Evolutionary conservation across 495 filamentous ascomycete species (phyloP).

Genomic region (Choiromyces venosus): DNA sequence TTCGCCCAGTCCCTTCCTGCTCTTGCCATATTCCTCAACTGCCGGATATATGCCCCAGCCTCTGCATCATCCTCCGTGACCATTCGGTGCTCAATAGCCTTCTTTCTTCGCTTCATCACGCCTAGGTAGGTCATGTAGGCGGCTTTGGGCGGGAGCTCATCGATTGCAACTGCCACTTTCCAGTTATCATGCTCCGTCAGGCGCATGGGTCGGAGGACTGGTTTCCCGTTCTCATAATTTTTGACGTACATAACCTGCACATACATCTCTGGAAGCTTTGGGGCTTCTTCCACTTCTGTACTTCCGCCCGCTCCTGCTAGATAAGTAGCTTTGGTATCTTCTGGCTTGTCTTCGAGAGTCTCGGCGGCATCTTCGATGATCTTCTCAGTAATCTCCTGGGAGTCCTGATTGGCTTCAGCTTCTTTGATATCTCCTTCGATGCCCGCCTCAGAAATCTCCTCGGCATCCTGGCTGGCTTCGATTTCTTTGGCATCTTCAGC

Average conservation of each 20-base stretch:
- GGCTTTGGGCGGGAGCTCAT: slow-evolving; percentile 47
- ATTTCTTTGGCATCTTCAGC: slow-evolving; percentile 24
- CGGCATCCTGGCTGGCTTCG: slow-evolving; percentile 28
- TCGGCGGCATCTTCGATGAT: neutral
- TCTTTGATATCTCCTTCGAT: slow-evolving; percentile 3
- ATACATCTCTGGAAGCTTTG: slow-evolving; percentile 2
- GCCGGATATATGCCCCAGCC: slow-evolving; percentile 29
- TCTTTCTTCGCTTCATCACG: slow-evolving; percentile 35
- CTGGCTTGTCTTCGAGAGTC: neutral
- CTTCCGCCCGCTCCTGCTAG: neutral
- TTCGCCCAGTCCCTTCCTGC: slow-evolving; percentile 27
- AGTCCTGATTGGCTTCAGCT: slow-evolving; percentile 7
- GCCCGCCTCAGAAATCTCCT: slow-evolving; percentile 18
- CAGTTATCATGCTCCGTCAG: slow-evolving; percentile 56
- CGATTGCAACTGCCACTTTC: slow-evolving; percentile 69
- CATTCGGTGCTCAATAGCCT: slow-evolving; percentile 7
- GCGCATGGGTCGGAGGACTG: slow-evolving; percentile 56
- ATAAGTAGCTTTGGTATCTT: neutral
- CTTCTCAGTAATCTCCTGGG: slow-evolving; percentile 16
- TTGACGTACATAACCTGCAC: slow-evolving; percentile 55
- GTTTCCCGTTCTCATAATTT: slow-evolving; percentile 64
- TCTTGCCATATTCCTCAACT: slow-evolving; percentile 27
- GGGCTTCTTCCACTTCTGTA: neutral
- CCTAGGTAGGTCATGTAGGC: slow-evolving; percentile 33
- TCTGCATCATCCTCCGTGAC: slow-evolving; percentile 23